Percentiles rank a stretch among this genome's conserved stretches.
phyloP scores from a whole-genome alignment of 2,329 filamentous ascomycete species.

The Helicocarpus griseus region DNA sequence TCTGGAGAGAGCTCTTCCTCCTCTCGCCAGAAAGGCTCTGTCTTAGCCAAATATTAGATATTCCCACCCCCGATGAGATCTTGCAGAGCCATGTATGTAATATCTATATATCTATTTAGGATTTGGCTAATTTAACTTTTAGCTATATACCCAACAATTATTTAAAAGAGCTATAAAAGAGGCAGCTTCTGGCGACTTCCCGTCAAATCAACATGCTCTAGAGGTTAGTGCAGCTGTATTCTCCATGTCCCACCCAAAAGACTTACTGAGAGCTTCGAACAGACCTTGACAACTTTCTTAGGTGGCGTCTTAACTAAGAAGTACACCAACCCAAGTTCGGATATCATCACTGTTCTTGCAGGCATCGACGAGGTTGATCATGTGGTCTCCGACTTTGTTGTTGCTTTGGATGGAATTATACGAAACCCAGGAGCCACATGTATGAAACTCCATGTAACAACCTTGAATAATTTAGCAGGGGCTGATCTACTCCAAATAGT shows the following conservation, averaged over 20 bases:
- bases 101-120: neutral
- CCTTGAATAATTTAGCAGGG: neutral
- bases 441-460: slow-evolving; percentile 34
- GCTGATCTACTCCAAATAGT: slow-evolving; percentile 38
- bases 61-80: slow-evolving; percentile 64
- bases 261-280: slow-evolving; percentile 28
- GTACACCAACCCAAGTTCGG: slow-evolving; percentile 90
- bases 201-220: slow-evolving; percentile 67
- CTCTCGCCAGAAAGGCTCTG: slow-evolving; percentile 65
- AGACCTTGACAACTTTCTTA: slow-evolving; percentile 88
- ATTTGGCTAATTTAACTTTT: neutral
- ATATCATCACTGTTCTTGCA: slow-evolving; percentile 81
- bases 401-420: slow-evolving; percentile 71
- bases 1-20: slow-evolving; percentile 95
- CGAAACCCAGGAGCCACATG: slow-evolving; percentile 61
- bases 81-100: slow-evolving; percentile 57
- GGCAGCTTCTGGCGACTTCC: slow-evolving; percentile 51
- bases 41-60: slow-evolving; percentile 58
- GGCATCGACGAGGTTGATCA: slow-evolving; percentile 81
- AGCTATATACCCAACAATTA: slow-evolving; percentile 64
- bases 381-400: slow-evolving; percentile 81
- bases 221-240: slow-evolving; percentile 48
- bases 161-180: slow-evolving; percentile 63
- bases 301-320: slow-evolving; percentile 73
- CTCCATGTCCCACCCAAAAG: neutral